Base-by-base conservation (phyloP, 495 filamentous ascomycete species). In the Trichoderma parareesei region DNA sequence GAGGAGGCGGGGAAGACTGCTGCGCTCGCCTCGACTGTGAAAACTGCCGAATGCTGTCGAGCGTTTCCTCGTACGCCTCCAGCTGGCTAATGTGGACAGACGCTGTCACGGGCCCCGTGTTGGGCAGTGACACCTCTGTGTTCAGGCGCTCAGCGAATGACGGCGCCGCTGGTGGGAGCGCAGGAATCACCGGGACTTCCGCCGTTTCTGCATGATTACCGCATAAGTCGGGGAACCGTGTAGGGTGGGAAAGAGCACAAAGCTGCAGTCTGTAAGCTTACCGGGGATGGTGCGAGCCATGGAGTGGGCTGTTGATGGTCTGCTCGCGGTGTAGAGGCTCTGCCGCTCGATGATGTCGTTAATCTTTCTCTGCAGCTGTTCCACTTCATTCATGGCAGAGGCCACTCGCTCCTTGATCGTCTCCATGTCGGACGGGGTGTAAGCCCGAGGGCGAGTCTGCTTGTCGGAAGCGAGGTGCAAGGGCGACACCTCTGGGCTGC, bases 291-390 rank as follows among this genome's bases (percentile, higher is more conserved):
- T 63, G 53, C 66, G 61, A 35, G 43, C 43, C 38, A 68, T 64
- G 35, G 71, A 74, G 63, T 76, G 67, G 62, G 73, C 74, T 65
- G 75, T 81, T 27, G 76, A 77, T 14, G 79, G 80, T n/a, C 80
- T 77, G 69, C 79, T 81, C 70, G 67, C 77, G 40, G 76, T 55
- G 65, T 81, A 83, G 44, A 82, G 72, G 70, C 78, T 82, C 69
- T 81, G 80, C 33, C 81, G 75, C 71, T 84, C 81, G 9, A 84
- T 72, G 6, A 83, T 67, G 48, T 78, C 76, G 38, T 85, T 78
- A 65, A 85, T 83, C 62, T 83, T 75, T 38, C 75, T 76, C 67
- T 84, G 79, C 46, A 85, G 61, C 49, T 72, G 74, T 63, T 81
- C 79, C 67, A 77, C 79, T 69, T 84, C 82, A 53, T 82, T 65